Conservation (phyloP, 2,329 filamentous ascomycete species). For the Scolecobasidium constrictum region DNA sequence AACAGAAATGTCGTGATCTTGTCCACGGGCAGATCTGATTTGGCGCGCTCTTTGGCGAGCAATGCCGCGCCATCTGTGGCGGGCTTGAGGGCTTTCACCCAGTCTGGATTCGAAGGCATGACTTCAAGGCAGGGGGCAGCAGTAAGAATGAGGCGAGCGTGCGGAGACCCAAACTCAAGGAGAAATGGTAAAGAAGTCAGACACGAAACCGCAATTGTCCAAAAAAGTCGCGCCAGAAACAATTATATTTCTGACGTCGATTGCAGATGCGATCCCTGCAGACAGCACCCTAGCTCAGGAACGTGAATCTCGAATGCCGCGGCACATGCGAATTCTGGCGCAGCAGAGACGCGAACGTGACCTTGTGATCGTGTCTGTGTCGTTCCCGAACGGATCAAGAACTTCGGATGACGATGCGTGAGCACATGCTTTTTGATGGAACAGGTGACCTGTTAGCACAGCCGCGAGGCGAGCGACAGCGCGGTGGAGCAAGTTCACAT, state of each 20-base stretch:
- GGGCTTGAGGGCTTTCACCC: constrained; percentile 57
- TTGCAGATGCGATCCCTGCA: not conserved
- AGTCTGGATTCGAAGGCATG: constrained; percentile 41
- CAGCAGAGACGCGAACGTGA: not conserved
- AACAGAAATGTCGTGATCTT: constrained; percentile 59
- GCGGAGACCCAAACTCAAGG: too few relatives aligned
- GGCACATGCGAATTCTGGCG: not conserved
- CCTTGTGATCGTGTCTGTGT: not conserved
- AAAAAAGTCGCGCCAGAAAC: not conserved
- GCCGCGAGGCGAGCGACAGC: too few relatives aligned
- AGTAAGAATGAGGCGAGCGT: too few relatives aligned
- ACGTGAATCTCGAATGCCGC: not conserved
- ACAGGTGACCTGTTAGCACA: too few relatives aligned
- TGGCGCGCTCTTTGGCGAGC: constrained; percentile 55
- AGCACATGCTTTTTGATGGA: not conserved
- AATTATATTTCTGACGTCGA: constrained; percentile 1
- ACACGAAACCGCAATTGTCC: not conserved
- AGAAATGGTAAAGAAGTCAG: too few relatives aligned
- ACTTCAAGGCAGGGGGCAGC: not conserved
- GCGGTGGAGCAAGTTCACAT: too few relatives aligned
- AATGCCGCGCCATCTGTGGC: constrained; percentile 60
- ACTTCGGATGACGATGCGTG: too few relatives aligned
- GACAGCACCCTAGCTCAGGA: not conserved
- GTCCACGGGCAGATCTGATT: constrained; percentile 56
- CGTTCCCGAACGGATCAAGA: not conserved